Evolutionary conservation across 2,329 filamentous ascomycete genomes (phyloP).

Genomic region (Penicillium fuscoglaucum): DNA sequence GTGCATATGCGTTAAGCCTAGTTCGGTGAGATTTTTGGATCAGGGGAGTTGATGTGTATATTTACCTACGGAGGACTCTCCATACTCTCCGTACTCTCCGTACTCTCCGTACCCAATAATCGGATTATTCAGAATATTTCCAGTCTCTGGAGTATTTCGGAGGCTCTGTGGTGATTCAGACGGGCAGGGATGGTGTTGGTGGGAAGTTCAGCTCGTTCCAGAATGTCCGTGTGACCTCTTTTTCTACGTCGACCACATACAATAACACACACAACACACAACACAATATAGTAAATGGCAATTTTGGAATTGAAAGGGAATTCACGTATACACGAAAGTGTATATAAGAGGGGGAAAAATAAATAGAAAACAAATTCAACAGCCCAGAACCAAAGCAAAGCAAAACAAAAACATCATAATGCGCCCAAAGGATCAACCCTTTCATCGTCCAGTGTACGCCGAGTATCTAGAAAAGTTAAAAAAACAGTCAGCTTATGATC

Average conservation of each 20-base stretch:
- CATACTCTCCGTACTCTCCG: too few relatives aligned
- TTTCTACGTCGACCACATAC: background rate
- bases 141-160: background rate
- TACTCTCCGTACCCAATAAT: too few relatives aligned
- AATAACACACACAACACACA: too few relatives aligned
- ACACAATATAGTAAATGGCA: background rate
- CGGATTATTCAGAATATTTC: background rate
- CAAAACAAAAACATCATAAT: constrained; percentile 29
- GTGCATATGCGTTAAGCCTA: background rate
- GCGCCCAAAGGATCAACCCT: constrained; percentile 34
- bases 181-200: constrained; percentile 11
- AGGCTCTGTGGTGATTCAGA: constrained; percentile 22
- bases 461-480: constrained; percentile 34
- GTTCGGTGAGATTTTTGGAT: background rate
- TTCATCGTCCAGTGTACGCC: constrained; percentile 40
- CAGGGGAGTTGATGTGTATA: background rate
- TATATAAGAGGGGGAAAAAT: background rate
- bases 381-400: constrained; percentile 15
- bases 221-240: background rate
- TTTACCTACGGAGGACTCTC: too few relatives aligned
- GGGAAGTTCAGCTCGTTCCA: constrained; percentile 11
- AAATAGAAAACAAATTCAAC: constrained; percentile 18
- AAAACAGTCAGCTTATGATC: constrained; percentile 10
- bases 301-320: constrained; percentile 3
- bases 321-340: constrained; percentile 5